These are phyloP conservation scores for Neonectria magnoliae DNA, from an alignment of 2,329 filamentous ascomycete species.

Conservation along the genomic window DNA sequence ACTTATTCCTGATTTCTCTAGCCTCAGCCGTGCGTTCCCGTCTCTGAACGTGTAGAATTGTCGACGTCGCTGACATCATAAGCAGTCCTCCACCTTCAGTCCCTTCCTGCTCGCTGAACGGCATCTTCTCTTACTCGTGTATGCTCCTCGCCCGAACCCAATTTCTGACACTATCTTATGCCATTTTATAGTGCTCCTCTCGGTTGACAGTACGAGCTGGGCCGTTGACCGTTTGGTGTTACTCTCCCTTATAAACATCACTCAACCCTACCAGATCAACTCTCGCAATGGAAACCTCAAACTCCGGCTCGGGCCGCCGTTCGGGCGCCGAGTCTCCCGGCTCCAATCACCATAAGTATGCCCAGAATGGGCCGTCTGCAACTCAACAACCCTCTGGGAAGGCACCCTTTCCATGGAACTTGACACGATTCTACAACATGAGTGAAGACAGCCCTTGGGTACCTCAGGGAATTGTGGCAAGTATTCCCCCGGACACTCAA, in stretches of 20 bases:
- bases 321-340: conserved; percentile 11
- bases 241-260: background rate
- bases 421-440: conserved; percentile 49
- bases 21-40: conserved; percentile 3
- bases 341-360: conserved; percentile 13
- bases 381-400: conserved; percentile 10
- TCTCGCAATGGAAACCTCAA: conserved; percentile 16
- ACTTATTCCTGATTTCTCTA: background rate
- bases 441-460: conserved; percentile 56
- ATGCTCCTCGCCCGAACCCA: background rate
- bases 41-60: background rate
- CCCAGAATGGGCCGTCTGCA: background rate
- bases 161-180: conserved; percentile 1
- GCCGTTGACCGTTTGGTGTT: background rate
- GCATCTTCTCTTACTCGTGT: background rate
- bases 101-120: background rate
- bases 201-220: conserved; percentile 20
- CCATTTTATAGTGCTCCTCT: conserved; percentile 1
- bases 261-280: background rate
- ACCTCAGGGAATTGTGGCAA: conserved; percentile 47
- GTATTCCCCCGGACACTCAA: conserved; percentile 33
- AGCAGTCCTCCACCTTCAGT: conserved; percentile 1
- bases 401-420: conserved; percentile 36
- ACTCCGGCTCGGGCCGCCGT: background rate
- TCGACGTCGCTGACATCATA: conserved; percentile 8